These are phyloP conservation scores for Lunularia cruciata DNA, from an alignment of 225 moss, liverwort and hornwort species.

Conservation along the genomic window DNA sequence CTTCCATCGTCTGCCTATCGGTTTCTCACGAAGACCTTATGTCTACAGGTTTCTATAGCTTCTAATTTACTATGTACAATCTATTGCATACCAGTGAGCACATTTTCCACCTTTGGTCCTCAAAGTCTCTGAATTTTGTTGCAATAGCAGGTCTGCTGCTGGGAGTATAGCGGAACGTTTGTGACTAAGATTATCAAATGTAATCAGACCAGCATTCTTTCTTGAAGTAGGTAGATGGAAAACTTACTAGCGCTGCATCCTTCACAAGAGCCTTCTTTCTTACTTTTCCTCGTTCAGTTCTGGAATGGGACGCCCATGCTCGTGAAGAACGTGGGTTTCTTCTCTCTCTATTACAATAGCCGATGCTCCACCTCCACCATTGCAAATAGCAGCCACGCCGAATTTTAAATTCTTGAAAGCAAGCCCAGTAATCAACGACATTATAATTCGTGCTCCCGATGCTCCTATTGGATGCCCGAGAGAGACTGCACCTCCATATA, in stretches of 20 bases:
- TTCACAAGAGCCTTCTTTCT: background rate
- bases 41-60: too few species aligned
- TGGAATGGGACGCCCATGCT: slow-evolving; percentile 16
- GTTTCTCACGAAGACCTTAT: too few species aligned
- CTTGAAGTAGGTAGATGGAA: too few species aligned
- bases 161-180: too few species aligned
- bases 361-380: slow-evolving; percentile 90
- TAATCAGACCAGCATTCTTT: too few species aligned
- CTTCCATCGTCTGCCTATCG: too few species aligned
- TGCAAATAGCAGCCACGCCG: slow-evolving; percentile 85
- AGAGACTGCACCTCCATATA: slow-evolving; percentile 85
- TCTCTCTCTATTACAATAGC: slow-evolving; percentile 76
- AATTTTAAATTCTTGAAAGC: slow-evolving; percentile 51
- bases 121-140: too few species aligned
- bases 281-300: background rate
- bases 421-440: slow-evolving; percentile 69
- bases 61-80: too few species aligned
- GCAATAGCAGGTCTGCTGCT: too few species aligned
- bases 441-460: slow-evolving; percentile 77
- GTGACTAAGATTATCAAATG: too few species aligned
- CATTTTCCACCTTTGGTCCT: too few species aligned
- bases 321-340: slow-evolving; percentile 21
- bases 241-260: background rate
- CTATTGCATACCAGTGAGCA: too few species aligned
- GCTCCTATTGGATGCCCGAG: slow-evolving; percentile 92